These are phyloP conservation scores for Syncephalastrum contaminatum DNA, from an alignment of 371 early-diverging fungal genomes.

Conservation along the genomic window DNA sequence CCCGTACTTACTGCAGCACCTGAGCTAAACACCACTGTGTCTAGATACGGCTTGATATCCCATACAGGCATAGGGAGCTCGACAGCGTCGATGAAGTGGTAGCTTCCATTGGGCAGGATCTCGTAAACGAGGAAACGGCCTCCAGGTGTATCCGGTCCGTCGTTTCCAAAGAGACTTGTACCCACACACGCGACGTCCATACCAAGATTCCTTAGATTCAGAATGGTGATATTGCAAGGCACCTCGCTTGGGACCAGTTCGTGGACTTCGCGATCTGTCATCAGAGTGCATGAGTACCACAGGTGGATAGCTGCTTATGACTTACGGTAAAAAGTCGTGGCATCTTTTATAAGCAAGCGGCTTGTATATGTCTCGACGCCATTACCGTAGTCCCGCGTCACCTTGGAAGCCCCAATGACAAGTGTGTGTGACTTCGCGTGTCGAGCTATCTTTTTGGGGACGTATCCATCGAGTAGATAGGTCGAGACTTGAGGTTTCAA, in stretches of 20 bases:
- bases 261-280: conserved; percentile 30
- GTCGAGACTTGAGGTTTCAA: conserved; percentile 82
- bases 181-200: conserved; percentile 55
- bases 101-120: conserved; percentile 29
- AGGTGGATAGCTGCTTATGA: conserved; percentile 2
- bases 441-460: conserved; percentile 71
- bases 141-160: conserved; percentile 44
- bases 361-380: conserved; percentile 48
- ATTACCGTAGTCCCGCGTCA: conserved; percentile 24
- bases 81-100: conserved; percentile 37
- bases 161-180: conserved; percentile 46
- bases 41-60: conserved; percentile 38
- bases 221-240: conserved; percentile 36
- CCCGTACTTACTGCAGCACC: conserved; percentile 51
- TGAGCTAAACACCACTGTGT: conserved; percentile 47
- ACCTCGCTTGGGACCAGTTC: conserved; percentile 43
- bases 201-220: conserved; percentile 32
- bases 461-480: conserved; percentile 61
- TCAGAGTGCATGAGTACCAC: not conserved
- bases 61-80: conserved; percentile 52
- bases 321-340: conserved; percentile 71
- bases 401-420: conserved; percentile 53
- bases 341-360: conserved; percentile 69
- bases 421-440: conserved; percentile 53
- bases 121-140: conserved; percentile 63